Conservation (phyloP, 2,329 filamentous ascomycete genomes). For the Arthroderma sp. region DNA sequence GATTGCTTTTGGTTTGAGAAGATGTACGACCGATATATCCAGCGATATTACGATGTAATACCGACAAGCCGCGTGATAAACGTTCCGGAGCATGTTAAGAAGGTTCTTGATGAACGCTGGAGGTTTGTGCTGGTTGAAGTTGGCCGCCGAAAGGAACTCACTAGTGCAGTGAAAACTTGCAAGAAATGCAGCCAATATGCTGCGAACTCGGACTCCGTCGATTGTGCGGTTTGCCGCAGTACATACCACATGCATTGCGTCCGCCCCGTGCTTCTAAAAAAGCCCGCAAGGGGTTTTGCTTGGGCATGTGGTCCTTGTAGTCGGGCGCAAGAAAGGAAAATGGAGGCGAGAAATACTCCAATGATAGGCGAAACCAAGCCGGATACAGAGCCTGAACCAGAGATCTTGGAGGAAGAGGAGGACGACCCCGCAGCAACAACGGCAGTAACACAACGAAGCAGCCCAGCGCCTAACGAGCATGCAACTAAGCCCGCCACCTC, state of each 20-base stretch:
- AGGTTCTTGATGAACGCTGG: conserved; percentile 90
- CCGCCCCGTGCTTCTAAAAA: conserved; percentile 78
- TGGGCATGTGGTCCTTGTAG: conserved; percentile 97
- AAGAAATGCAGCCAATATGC: conserved; percentile 86
- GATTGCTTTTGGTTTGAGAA: conserved; percentile 97
- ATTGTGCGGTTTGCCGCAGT: conserved; percentile 86
- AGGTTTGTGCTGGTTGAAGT: conserved; percentile 91
- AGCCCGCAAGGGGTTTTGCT: conserved; percentile 91
- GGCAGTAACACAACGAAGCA: conserved; percentile 25
- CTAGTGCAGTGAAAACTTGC: conserved; percentile 89
- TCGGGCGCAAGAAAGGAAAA: conserved; percentile 81
- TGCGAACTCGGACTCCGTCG: conserved; percentile 87
- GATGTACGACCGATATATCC: conserved; percentile 94
- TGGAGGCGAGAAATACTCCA: conserved; percentile 81
- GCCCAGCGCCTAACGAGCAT: conserved; percentile 38
- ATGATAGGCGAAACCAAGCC: conserved; percentile 43
- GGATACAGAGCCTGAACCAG: conserved; percentile 50
- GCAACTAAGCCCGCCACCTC: conserved; percentile 51
- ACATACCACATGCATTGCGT: conserved; percentile 99
- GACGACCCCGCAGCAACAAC: conserved; percentile 51
- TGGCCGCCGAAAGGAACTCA: conserved; percentile 85
- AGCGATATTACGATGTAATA: conserved; percentile 94
- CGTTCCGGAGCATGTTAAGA: conserved; percentile 88
- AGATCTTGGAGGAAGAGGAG: conserved; percentile 64
- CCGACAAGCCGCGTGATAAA: conserved; percentile 89